These are phyloP conservation scores for Amaranthus tricolor DNA, from an alignment of 179 eudicot genomes.

Conservation along the genomic window DNA sequence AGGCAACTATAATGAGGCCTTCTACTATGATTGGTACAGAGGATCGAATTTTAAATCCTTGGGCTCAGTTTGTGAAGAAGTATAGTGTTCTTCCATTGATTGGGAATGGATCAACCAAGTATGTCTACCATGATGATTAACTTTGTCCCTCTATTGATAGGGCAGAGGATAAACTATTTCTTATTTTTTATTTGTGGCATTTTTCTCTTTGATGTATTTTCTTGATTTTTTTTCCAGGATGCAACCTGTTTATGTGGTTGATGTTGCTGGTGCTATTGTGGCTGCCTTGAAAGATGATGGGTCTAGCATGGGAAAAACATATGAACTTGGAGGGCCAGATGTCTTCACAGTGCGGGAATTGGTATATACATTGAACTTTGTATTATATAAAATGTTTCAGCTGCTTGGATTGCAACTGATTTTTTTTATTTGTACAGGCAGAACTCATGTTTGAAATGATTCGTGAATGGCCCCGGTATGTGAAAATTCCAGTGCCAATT, in stretches of 20 bases:
- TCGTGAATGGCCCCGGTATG: constrained; percentile 89
- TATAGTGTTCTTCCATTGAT: constrained; percentile 74
- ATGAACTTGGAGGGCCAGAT: constrained; percentile 84
- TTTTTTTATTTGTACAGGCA: constrained; percentile 53
- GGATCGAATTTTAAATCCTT: constrained; percentile 76
- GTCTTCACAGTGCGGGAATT: constrained; percentile 65
- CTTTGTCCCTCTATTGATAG: background rate
- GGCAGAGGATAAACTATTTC: too few relatives aligned
- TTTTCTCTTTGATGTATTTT: background rate
- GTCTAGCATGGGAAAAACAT: constrained; percentile 49
- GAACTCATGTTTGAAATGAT: constrained; percentile 83
- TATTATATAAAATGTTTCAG: constrained; percentile 7
- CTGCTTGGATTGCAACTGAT: constrained; percentile 18
- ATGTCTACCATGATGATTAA: constrained; percentile 21
- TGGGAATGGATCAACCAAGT: constrained; percentile 91
- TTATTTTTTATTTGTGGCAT: background rate
- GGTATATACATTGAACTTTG: constrained; percentile 36
- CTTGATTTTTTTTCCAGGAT: constrained; percentile 44
- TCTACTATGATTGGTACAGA: constrained; percentile 89
- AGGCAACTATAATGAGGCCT: constrained; percentile 94
- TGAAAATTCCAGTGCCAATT: constrained; percentile 78
- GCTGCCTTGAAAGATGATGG: constrained; percentile 63
- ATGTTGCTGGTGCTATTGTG: constrained; percentile 84
- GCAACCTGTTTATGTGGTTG: constrained; percentile 84
- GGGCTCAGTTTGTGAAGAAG: constrained; percentile 87